phyloP scores from a whole-genome alignment of 495 filamentous ascomycete genomes.

The Amniculicola lignicola region DNA sequence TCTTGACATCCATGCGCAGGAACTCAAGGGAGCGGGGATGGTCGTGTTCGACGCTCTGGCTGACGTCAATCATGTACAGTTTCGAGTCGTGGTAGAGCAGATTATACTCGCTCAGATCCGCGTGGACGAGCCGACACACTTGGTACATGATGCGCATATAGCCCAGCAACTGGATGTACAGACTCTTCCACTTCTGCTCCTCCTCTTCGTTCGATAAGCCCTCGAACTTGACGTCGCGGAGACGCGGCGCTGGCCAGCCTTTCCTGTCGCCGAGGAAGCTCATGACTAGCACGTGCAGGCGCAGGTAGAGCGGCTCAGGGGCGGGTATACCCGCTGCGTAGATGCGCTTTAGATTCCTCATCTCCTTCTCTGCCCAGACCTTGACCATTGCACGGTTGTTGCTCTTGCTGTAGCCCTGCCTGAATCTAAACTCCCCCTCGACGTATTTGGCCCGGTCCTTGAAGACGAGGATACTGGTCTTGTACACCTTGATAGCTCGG shows the following conservation, averaged over 20 bases:
- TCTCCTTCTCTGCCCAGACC: slow-evolving; percentile 97
- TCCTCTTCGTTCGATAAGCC: slow-evolving; percentile 47
- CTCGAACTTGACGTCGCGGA: slow-evolving; percentile 69
- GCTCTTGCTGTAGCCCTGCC: slow-evolving; percentile 80
- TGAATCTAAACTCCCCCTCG: slow-evolving; percentile 82
- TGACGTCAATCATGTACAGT: slow-evolving; percentile 94
- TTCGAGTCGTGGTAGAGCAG: slow-evolving; percentile 80
- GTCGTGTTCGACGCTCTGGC: slow-evolving; percentile 93
- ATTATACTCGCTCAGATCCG: slow-evolving; percentile 96
- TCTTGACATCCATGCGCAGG: slow-evolving; percentile 96
- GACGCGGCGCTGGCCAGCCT: slow-evolving; percentile 78
- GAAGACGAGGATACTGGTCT: slow-evolving; percentile 93
- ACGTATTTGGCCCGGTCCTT: slow-evolving; percentile 96
- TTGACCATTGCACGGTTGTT: slow-evolving; percentile 95
- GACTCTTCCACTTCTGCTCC: slow-evolving; percentile 61
- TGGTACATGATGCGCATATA: slow-evolving; percentile 93
- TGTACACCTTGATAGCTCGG: slow-evolving; percentile 96
- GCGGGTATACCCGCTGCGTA: slow-evolving; percentile 79
- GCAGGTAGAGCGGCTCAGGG: slow-evolving; percentile 83
- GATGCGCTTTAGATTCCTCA: slow-evolving; percentile 85
- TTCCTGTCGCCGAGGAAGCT: slow-evolving; percentile 82
- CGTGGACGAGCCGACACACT: slow-evolving; percentile 84
- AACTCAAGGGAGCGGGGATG: slow-evolving; percentile 90
- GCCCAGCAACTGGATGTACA: slow-evolving; percentile 80
- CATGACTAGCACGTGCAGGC: slow-evolving; percentile 91